Evolutionary conservation across 2,329 filamentous ascomycete species (phyloP), one percentile per base, ranked within the genome.

Genomic region (Xylaria digitata): DNA sequence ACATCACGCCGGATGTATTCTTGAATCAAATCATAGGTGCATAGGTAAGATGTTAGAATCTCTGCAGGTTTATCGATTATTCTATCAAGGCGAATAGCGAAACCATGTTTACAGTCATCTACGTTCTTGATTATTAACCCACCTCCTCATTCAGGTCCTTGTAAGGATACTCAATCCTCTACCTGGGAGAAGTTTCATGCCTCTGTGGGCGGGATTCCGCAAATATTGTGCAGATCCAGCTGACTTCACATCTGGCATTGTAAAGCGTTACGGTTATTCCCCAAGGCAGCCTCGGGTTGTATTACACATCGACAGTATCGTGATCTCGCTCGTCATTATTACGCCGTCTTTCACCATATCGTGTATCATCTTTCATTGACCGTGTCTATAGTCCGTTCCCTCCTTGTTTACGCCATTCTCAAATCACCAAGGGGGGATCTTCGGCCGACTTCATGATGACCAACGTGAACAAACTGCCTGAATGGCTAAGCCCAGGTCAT

Each of bases 291-390:
- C 49, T 55, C 32, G 17, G 21, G 3, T 26, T 1, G 21, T 21
- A 52, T 65, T 52, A 50, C 34, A 32, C 17, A 52, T 58, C 9
- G 9, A n/a, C 34, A 15, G 37, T 40, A 37, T 56, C 49, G 54
- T 55, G 52, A 63, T 59, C n/a, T 54, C 7, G 8, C 9, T 17
- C 30, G 34, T 23, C 5, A 26, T 19, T 43, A 66, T 63, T 42
- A 50, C 64, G 49, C 40, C 54, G 50, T 62, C 58, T 66, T 32
- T 21, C 64, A 34, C n/a, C 49, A 57, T 63, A 8, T 19, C 53
- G 15, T 23, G 26, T 43, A 55, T n/a, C 17, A 43, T 43, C 30
- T 34, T 8, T 21, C 6, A 34, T 21, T 30, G 19, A 23, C 21
- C 50, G 21, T 21, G 21, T 56, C 50, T 34, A 6, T n/a, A 8